These are phyloP conservation scores for Cruciata laevipes DNA, from an alignment of 257 asterid genomes.

Conservation along the genomic window DNA sequence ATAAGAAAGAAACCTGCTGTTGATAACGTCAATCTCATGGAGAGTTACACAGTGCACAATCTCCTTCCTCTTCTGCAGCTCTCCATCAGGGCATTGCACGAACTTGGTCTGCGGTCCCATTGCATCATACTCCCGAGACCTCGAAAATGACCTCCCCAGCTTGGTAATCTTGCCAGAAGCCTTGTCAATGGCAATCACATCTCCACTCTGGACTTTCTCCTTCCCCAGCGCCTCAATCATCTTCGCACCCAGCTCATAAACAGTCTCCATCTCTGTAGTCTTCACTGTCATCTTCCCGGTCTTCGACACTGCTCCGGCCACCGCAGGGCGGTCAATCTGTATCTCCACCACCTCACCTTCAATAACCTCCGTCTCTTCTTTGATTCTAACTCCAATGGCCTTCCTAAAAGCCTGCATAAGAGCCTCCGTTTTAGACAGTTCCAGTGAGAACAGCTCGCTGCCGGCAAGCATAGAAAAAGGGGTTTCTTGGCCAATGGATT, in stretches of 20 bases:
- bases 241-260: slow-evolving; percentile 75
- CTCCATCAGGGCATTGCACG: slow-evolving; percentile 94
- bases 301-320: slow-evolving; percentile 67
- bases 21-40: slow-evolving; percentile 88
- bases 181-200: slow-evolving; percentile 81
- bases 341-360: slow-evolving; percentile 92
- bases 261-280: slow-evolving; percentile 89
- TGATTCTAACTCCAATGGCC: slow-evolving; percentile 74
- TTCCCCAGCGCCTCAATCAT: slow-evolving; percentile 88
- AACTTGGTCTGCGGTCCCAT: slow-evolving; percentile 91
- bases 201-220: slow-evolving; percentile 94
- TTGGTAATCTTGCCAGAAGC: slow-evolving; percentile 83
- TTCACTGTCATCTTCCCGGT: slow-evolving; percentile 75
- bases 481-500: slow-evolving; percentile 78
- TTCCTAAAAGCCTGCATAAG: slow-evolving; percentile 83
- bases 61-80: slow-evolving; percentile 94
- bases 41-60: slow-evolving; percentile 87
- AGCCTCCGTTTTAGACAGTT: slow-evolving; percentile 85
- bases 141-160: slow-evolving; percentile 77
- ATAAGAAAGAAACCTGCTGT: slow-evolving; percentile 55
- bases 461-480: slow-evolving; percentile 91
- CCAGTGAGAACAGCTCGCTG: slow-evolving; percentile 79
- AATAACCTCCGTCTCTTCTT: slow-evolving; percentile 81
- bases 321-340: slow-evolving; percentile 72
- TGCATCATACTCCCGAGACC: slow-evolving; percentile 87